Evolutionary conservation across 2,329 filamentous ascomycete genomes (phyloP).

Genomic region (Lachnellula occidentalis): DNA sequence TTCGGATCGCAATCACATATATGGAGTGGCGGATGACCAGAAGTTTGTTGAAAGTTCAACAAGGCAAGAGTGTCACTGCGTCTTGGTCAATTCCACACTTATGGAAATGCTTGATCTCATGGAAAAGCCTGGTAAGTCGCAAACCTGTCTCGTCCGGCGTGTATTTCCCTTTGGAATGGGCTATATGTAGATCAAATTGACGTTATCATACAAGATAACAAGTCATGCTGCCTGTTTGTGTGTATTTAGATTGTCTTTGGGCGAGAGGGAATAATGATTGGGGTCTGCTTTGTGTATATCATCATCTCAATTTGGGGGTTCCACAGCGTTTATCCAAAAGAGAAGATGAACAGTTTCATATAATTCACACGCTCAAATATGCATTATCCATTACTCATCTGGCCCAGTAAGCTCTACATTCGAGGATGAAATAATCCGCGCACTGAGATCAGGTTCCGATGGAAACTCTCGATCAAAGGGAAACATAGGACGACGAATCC

Average conservation of each 20-base stretch:
- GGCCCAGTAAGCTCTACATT: slow-evolving; percentile 21
- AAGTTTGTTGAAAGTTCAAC: not conserved
- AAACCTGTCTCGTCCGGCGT: too few species aligned
- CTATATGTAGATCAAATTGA: too few species aligned
- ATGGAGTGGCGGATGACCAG: not conserved
- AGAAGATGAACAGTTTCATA: too few species aligned
- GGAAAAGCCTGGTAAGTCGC: too few species aligned
- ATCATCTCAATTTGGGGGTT: too few species aligned
- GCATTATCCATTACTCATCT: slow-evolving; percentile 4
- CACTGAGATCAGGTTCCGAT: slow-evolving; percentile 32
- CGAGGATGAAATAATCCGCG: slow-evolving; percentile 34
- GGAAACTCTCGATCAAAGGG: slow-evolving; percentile 37
- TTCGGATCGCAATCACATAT: not conserved
- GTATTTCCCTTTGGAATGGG: too few species aligned
- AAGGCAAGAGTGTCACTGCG: not conserved
- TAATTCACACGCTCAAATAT: not conserved
- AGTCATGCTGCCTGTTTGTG: not conserved
- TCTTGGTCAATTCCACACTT: not conserved
- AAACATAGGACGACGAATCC: slow-evolving; percentile 46
- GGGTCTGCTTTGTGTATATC: not conserved
- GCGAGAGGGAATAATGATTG: not conserved
- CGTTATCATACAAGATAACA: too few species aligned
- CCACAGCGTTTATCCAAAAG: too few species aligned
- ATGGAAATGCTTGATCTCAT: not conserved
- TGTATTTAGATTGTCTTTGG: not conserved